Evolutionary conservation across 768 basidiomycete species (phyloP).

Genomic region (Russula earlei): DNA sequence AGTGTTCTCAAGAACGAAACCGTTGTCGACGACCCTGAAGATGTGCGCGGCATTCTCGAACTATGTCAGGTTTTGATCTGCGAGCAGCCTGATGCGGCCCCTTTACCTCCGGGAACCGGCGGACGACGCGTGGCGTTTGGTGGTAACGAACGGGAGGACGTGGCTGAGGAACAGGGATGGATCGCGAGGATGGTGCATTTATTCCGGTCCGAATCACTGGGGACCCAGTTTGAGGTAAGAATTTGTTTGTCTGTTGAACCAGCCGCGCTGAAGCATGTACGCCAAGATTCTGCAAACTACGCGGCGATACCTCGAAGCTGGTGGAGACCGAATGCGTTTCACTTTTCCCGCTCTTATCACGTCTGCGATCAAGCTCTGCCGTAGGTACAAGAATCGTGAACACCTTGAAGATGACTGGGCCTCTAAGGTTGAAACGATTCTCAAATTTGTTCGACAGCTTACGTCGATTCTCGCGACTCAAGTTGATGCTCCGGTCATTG

Average conservation of each 20-base stretch:
- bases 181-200: conserved; percentile 96
- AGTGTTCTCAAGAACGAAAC: conserved; percentile 97
- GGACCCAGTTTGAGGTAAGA: conserved; percentile 80
- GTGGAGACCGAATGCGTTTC: conserved; percentile 91
- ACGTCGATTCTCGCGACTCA: conserved; percentile 88
- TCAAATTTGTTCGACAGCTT: conserved; percentile 91
- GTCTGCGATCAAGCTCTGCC: conserved; percentile 83
- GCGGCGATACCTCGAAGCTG: conserved; percentile 79
- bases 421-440: conserved; percentile 72
- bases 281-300: conserved; percentile 82
- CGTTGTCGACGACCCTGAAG: conserved; percentile 84
- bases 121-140: conserved; percentile 46
- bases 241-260: background rate
- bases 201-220: conserved; percentile 80
- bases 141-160: conserved; percentile 69
- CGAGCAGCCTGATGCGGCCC: conserved; percentile 57
- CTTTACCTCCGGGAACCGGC: conserved; percentile 32
- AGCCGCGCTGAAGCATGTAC: background rate
- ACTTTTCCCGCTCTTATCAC: conserved; percentile 97
- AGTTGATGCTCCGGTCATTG: conserved; percentile 87
- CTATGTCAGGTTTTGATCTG: conserved; percentile 87
- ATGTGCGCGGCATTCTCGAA: conserved; percentile 88
- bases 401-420: conserved; percentile 80
- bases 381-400: conserved; percentile 81
- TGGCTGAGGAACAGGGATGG: conserved; percentile 99